Evolutionary conservation across 805 yeast genomes (phyloP).

Genomic region (Teunomyces kruisii): DNA sequence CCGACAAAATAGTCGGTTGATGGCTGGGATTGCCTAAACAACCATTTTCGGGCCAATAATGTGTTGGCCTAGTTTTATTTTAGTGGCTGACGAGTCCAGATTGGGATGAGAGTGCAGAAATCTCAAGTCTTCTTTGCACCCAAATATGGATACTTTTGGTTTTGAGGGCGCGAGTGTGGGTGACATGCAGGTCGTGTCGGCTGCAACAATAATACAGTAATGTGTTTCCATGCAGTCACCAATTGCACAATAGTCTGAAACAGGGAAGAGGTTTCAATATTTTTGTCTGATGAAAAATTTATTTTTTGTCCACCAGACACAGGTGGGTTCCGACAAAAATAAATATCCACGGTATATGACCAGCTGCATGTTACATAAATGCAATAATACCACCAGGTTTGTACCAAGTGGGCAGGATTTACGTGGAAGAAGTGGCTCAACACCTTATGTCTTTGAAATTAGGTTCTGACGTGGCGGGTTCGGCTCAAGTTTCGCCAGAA

Average conservation of each 20-base stretch:
- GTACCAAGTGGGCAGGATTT: too few relatives aligned
- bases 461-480: too few relatives aligned
- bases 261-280: neutral
- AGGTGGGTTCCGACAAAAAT: neutral
- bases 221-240: neutral
- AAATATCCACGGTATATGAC: too few relatives aligned
- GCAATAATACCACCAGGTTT: too few relatives aligned
- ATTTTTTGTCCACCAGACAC: neutral
- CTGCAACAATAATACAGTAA: neutral
- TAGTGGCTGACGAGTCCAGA: neutral
- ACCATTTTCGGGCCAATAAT: too few relatives aligned
- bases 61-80: neutral
- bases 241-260: neutral
- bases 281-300: neutral
- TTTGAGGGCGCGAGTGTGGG: neutral
- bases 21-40: too few relatives aligned
- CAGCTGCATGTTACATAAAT: neutral
- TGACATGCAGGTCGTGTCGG: neutral
- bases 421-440: too few relatives aligned
- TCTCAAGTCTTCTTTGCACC: slow-evolving; percentile 3
- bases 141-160: neutral
- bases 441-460: too few relatives aligned
- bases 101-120: neutral
- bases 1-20: too few relatives aligned
- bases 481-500: too few relatives aligned